These are phyloP conservation scores for Aspergillus fumigatiaffinis DNA, from an alignment of 2,329 filamentous ascomycete genomes.

Conservation along the genomic window DNA sequence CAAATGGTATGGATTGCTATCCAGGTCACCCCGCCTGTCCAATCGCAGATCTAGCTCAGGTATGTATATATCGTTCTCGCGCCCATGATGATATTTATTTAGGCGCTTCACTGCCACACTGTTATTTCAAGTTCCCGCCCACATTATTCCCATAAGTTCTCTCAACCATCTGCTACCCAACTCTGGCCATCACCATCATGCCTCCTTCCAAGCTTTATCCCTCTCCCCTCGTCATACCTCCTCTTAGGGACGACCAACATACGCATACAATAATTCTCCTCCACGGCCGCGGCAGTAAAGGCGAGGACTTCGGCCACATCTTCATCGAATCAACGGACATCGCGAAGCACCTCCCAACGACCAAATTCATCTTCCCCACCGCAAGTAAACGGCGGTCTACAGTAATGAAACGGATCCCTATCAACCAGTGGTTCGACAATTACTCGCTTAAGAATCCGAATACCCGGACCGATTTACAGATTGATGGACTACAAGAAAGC, in stretches of 20 bases:
- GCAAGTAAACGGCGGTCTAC: constrained; percentile 44
- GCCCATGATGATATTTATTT: too few species aligned
- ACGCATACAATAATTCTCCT: constrained; percentile 40
- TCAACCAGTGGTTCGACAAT: constrained; percentile 53
- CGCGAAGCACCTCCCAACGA: constrained; percentile 16
- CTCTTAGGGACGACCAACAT: constrained; percentile 16
- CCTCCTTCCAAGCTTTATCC: constrained; percentile 11
- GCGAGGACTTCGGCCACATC: constrained; percentile 31
- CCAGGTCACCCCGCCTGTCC: too few species aligned
- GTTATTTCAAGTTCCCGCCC: too few species aligned
- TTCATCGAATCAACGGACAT: constrained; percentile 25
- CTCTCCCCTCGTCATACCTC: constrained; percentile 13
- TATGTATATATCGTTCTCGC: too few species aligned
- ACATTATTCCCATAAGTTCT: too few species aligned
- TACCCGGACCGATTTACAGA: constrained; percentile 41
- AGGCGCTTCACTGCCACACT: too few species aligned
- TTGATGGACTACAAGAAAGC: constrained; percentile 45
- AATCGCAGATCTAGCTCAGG: too few species aligned
- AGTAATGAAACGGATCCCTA: constrained; percentile 39
- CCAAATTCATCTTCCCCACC: constrained; percentile 52
- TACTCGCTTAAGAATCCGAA: constrained; percentile 40
- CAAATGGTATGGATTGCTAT: too few species aligned
- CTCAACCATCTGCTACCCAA: background rate
- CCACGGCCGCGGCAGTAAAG: constrained; percentile 39
- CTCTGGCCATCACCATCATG: too few species aligned